Conservation (phyloP, 1,284 basidiomycete species). For the Austroboletus niveus region DNA sequence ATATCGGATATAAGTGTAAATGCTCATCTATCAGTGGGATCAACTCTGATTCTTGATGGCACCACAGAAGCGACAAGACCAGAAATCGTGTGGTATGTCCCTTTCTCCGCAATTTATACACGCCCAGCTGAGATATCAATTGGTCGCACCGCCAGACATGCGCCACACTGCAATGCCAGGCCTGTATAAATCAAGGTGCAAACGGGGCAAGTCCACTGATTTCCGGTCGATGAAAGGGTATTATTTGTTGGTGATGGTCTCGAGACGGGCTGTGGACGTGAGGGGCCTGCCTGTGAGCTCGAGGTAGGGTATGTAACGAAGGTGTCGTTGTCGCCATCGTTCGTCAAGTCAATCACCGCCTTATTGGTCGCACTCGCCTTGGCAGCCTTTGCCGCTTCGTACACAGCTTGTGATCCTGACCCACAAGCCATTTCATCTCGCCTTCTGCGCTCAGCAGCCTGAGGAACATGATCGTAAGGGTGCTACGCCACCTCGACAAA, state of each 20-base stretch:
- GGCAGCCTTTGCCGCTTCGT: conserved; percentile 70
- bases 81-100: conserved; percentile 62
- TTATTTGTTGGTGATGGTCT: background rate
- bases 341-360: conserved; percentile 52
- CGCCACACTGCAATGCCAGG: conserved; percentile 55
- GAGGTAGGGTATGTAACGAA: conserved; percentile 28
- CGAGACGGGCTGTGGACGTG: conserved; percentile 13
- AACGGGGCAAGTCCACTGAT: conserved; percentile 62
- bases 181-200: conserved; percentile 72
- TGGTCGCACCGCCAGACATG: conserved; percentile 57
- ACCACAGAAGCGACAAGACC: conserved; percentile 76
- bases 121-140: conserved; percentile 43
- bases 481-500: background rate
- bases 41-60: conserved; percentile 53
- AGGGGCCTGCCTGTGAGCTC: conserved; percentile 4
- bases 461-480: conserved; percentile 1
- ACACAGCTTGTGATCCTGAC: conserved; percentile 54
- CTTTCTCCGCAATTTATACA: conserved; percentile 67
- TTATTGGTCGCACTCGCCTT: conserved; percentile 61
- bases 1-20: conserved; percentile 2
- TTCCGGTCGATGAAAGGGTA: conserved; percentile 1
- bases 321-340: conserved; percentile 28
- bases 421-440: conserved; percentile 73
- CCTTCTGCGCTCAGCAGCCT: conserved; percentile 81
- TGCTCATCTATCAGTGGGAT: conserved; percentile 9